Evolutionary conservation across 202 grass and related monocot species (phyloP).

Genomic region (Zizania palustris): DNA sequence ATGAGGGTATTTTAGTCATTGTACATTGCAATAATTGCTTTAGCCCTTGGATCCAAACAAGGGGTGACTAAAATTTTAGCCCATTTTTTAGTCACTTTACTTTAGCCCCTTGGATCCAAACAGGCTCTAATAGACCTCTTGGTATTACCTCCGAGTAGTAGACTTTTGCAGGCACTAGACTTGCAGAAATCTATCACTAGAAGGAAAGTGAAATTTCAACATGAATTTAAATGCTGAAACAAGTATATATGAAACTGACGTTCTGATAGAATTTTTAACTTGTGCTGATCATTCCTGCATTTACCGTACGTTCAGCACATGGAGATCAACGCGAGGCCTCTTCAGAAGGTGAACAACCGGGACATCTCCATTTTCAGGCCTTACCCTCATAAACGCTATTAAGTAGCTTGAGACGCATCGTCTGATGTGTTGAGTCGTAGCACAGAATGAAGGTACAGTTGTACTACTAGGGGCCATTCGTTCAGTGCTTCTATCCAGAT

Average conservation of each 20-base stretch:
- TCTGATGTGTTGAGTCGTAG: not conserved
- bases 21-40: no score
- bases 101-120: no score
- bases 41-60: no score
- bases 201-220: not conserved
- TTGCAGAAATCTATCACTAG: not conserved
- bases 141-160: not conserved
- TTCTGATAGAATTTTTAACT: not conserved
- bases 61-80: no score
- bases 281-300: not conserved
- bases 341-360: constrained; percentile 53
- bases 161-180: not conserved
- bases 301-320: constrained; percentile 31
- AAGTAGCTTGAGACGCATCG: not conserved
- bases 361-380: constrained; percentile 51
- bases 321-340: constrained; percentile 68
- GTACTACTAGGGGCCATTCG: not conserved
- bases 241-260: not conserved
- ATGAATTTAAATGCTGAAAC: not conserved
- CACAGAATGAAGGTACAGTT: not conserved
- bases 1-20: no score
- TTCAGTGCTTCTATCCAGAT: not conserved
- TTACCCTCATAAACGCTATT: constrained; percentile 10
- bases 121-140: no score
- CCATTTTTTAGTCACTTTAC: no score